A percentile compares a stretch with the other conserved stretches of the same genome.
Conservation (phyloP, 176 grass and related monocot genomes). For the Paspalum vaginatum region DNA sequence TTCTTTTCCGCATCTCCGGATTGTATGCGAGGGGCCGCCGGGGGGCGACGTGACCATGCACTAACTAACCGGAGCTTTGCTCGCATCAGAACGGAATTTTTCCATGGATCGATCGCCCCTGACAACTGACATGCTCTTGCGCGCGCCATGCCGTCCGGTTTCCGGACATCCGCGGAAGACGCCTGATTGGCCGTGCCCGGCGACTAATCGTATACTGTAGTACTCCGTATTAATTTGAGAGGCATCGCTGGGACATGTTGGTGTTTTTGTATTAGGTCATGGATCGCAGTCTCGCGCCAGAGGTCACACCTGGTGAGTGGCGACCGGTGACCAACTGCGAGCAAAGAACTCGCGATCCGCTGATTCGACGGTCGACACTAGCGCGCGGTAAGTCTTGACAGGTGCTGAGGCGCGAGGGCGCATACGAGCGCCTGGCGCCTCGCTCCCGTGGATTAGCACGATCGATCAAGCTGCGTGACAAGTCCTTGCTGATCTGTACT, state of each 20-base stretch:
- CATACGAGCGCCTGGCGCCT: too few relatives aligned
- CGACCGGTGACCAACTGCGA: conserved; percentile 29
- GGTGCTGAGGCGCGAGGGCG: background rate
- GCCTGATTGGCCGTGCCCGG: background rate
- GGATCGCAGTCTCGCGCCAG: background rate
- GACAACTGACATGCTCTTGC: background rate
- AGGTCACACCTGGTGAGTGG: conserved; percentile 34
- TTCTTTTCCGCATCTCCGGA: background rate
- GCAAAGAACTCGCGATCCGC: background rate
- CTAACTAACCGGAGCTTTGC: background rate
- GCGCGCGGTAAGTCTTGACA: background rate
- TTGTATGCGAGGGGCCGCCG: too few relatives aligned
- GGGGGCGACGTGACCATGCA: too few relatives aligned
- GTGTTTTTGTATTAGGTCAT: background rate
- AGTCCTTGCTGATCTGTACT: background rate
- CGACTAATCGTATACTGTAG: background rate
- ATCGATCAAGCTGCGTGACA: background rate
- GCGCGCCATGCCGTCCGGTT: background rate
- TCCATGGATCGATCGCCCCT: background rate
- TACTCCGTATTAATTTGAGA: background rate
- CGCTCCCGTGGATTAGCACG: background rate
- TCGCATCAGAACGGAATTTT: background rate
- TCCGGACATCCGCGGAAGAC: background rate
- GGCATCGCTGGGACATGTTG: background rate
- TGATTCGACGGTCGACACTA: background rate